These are phyloP conservation scores for Ascochyta fabae DNA, from an alignment of 2,329 filamentous ascomycete genomes.

Conservation along the genomic window DNA sequence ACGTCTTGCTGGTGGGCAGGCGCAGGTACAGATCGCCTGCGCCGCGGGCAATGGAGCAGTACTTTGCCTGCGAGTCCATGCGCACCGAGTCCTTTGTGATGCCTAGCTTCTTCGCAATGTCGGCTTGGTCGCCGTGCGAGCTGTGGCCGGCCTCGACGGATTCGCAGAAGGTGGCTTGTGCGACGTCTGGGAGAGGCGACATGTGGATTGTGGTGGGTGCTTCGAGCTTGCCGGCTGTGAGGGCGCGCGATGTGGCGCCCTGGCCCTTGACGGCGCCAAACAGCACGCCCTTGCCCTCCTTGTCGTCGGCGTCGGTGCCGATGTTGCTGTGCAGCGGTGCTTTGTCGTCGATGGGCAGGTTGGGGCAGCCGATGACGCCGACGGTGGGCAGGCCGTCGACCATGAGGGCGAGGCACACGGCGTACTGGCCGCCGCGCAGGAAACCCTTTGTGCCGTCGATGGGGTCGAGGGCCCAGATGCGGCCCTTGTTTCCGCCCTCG, in stretches of 20 bases:
- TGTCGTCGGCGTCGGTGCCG: conserved; percentile 75
- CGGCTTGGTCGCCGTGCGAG: conserved; percentile 83
- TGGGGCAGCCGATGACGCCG: conserved; percentile 93
- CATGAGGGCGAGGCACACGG: conserved; percentile 89
- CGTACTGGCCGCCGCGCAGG: conserved; percentile 93
- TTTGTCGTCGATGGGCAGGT: conserved; percentile 86
- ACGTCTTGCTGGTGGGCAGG: conserved; percentile 81
- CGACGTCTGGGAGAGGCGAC: conserved; percentile 75
- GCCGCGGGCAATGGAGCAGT: conserved; percentile 91
- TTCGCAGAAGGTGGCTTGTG: conserved; percentile 91
- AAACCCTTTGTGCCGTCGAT: conserved; percentile 99
- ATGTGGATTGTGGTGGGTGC: conserved; percentile 74
- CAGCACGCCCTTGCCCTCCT: conserved; percentile 80
- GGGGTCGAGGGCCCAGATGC: conserved; percentile 96
- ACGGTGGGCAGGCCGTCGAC: conserved; percentile 93
- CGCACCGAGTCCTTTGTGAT: conserved; percentile 89
- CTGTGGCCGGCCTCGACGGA: conserved; percentile 94
- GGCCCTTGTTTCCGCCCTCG: conserved; percentile 72
- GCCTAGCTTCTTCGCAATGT: conserved; percentile 82
- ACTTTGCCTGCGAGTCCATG: conserved; percentile 98
- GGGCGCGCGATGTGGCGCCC: conserved; percentile 80
- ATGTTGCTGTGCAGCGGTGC: conserved; percentile 73
- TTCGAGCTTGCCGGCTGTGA: conserved; percentile 64
- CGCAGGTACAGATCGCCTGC: conserved; percentile 94
- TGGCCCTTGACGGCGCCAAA: conserved; percentile 82